Evolutionary conservation across 2,329 filamentous ascomycete species (phyloP).

Genomic region (Coniochaeta ligniaria): DNA sequence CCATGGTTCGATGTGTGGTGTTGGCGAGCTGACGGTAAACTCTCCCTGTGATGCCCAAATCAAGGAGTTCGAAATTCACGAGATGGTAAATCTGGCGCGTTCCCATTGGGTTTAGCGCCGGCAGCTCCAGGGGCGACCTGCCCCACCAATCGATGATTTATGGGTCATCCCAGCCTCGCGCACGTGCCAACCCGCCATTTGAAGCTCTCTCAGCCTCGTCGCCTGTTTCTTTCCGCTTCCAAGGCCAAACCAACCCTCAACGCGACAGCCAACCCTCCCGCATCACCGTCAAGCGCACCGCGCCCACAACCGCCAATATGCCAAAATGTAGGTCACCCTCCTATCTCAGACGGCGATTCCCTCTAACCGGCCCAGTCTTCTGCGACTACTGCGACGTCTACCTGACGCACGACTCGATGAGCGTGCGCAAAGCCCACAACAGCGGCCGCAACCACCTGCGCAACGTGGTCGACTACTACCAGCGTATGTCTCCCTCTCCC

Average conservation of each 20-base stretch:
- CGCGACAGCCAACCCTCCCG: background rate
- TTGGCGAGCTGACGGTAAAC: constrained; percentile 6
- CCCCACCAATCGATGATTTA: background rate
- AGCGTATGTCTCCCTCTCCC: constrained; percentile 50
- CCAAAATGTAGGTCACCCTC: constrained; percentile 61
- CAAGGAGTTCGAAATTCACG: constrained; percentile 35
- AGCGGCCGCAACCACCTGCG: constrained; percentile 91
- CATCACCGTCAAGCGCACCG: background rate
- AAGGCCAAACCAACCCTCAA: background rate
- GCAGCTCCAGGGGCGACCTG: background rate
- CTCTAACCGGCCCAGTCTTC: constrained; percentile 50
- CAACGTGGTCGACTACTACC: constrained; percentile 98
- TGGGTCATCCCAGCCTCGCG: background rate
- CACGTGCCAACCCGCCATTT: background rate
- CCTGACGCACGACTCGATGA: constrained; percentile 99
- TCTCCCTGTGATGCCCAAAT: background rate
- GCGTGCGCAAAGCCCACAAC: constrained; percentile 98
- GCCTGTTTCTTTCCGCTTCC: background rate
- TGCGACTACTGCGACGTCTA: constrained; percentile 99
- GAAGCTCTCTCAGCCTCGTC: background rate
- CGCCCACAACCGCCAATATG: constrained; percentile 4
- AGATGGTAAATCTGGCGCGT: constrained; percentile 15
- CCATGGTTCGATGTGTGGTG: constrained; percentile 30
- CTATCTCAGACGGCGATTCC: background rate
- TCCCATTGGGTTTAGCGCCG: constrained; percentile 9